phyloP scores from a whole-genome alignment of 306 rosid species.

The Chamaecrista fasciculata region DNA sequence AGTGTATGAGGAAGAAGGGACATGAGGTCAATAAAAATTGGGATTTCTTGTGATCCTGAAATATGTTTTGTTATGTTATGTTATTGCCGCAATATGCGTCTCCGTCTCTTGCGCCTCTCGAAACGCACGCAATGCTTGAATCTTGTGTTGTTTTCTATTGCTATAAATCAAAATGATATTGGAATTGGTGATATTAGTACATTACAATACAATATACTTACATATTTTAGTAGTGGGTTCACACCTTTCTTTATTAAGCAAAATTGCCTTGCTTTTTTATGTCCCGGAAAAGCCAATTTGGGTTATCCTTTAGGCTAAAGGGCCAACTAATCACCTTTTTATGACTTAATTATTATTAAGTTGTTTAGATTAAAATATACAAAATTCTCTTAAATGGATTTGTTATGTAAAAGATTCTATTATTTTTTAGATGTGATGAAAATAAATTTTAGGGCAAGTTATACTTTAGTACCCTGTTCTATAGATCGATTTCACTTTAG shows the following conservation, averaged over 20 bases:
- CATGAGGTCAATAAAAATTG: not conserved
- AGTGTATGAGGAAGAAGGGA: slow-evolving; percentile 1
- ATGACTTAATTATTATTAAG: not conserved
- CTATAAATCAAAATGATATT: no score
- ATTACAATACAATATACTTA: no score
- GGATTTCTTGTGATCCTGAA: slow-evolving; percentile 28
- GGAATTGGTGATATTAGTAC: no score
- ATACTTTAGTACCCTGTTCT: no score
- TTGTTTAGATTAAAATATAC: no score
- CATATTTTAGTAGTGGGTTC: no score
- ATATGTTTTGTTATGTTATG: not conserved
- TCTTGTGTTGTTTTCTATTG: slow-evolving; percentile 15
- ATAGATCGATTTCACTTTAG: no score
- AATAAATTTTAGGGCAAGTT: no score
- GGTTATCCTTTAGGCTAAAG: not conserved
- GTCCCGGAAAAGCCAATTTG: slow-evolving; percentile 23
- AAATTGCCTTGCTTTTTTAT: not conserved
- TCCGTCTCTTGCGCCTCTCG: slow-evolving; percentile 29
- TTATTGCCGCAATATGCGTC: slow-evolving; percentile 24
- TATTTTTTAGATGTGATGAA: no score
- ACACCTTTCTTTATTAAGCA: not conserved
- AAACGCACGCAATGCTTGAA: slow-evolving; percentile 3
- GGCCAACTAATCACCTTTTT: slow-evolving; percentile 21
- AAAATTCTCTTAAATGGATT: no score
- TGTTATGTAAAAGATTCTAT: no score